These are phyloP conservation scores for Byssochlamys sp. DNA, from an alignment of 2,329 filamentous ascomycete species.

Conservation along the genomic window DNA sequence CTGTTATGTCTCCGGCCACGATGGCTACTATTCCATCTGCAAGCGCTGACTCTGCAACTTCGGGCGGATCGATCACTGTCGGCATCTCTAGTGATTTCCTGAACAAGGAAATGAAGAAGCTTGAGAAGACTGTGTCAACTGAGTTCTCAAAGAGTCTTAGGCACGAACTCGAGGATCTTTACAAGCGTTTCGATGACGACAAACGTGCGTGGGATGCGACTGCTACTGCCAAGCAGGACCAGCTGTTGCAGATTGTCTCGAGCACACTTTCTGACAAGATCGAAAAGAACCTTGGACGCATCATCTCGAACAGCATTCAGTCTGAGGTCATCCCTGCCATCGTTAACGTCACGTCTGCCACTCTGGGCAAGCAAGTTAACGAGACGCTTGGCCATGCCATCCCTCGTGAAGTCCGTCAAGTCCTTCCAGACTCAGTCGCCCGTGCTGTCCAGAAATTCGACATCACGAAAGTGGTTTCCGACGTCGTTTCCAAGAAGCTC, in stretches of 20 bases:
- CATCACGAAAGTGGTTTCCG: conserved; percentile 61
- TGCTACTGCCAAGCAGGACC: conserved; percentile 57
- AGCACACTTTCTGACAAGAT: conserved; percentile 61
- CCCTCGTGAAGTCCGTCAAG: conserved; percentile 62
- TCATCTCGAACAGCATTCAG: conserved; percentile 67
- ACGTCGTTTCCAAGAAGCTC: conserved; percentile 60
- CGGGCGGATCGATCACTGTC: conserved; percentile 20
- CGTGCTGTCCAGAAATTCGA: conserved; percentile 65
- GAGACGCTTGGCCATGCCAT: conserved; percentile 56
- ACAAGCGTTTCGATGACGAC: conserved; percentile 60
- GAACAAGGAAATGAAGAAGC: conserved; percentile 51
- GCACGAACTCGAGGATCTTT: conserved; percentile 46
- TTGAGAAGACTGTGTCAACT: conserved; percentile 39
- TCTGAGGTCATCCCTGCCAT: conserved; percentile 66
- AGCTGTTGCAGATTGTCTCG: conserved; percentile 58
- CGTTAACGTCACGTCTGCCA: conserved; percentile 55
- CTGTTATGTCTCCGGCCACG: conserved; percentile 2
- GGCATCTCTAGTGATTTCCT: conserved; percentile 48
- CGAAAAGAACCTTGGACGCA: conserved; percentile 64
- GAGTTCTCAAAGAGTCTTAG: conserved; percentile 41
- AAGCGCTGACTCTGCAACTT: conserved; percentile 1
- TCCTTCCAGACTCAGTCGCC: conserved; percentile 57
- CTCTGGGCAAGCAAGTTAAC: conserved; percentile 62
- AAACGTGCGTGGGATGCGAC: conserved; percentile 54
- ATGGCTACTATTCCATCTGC: conserved; percentile 1